Conservation (phyloP, 2,329 filamentous ascomycete species). For the Alternaria dauci region DNA sequence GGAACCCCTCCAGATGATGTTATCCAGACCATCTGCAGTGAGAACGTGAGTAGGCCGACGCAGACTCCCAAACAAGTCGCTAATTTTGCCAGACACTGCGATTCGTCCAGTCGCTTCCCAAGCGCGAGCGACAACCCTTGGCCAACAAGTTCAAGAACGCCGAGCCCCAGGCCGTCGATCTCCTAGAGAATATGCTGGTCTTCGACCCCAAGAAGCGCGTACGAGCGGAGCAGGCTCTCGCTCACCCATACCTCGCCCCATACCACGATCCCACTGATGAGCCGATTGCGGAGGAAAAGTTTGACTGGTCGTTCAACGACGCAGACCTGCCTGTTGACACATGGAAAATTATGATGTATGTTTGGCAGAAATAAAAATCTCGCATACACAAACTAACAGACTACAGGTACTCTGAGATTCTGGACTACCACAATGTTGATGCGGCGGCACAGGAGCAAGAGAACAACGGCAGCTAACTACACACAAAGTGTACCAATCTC, state of each 20-base stretch:
- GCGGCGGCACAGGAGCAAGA: constrained; percentile 58
- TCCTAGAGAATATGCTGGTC: constrained; percentile 95
- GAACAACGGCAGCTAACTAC: constrained; percentile 46
- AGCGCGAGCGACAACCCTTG: constrained; percentile 88
- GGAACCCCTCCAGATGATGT: constrained; percentile 98
- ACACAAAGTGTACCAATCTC: constrained; percentile 5
- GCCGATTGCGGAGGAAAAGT: constrained; percentile 94
- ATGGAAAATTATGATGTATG: constrained; percentile 99
- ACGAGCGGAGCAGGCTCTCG: constrained; percentile 83
- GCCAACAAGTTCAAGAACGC: constrained; percentile 94
- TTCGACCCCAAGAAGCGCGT: constrained; percentile 98
- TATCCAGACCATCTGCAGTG: constrained; percentile 97
- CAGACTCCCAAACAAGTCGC: constrained; percentile 1
- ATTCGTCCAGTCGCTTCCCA: constrained; percentile 96
- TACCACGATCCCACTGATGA: constrained; percentile 99
- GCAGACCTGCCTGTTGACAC: constrained; percentile 96
- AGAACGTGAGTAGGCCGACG: constrained; percentile 72
- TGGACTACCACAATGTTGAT: constrained; percentile 97
- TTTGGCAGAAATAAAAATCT: not conserved
- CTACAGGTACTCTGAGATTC: constrained; percentile 93
- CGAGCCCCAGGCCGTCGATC: constrained; percentile 85
- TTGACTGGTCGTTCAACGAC: constrained; percentile 99
- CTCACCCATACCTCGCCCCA: constrained; percentile 91
- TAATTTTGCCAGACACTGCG: constrained; percentile 75
- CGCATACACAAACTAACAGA: constrained; percentile 23